Evolutionary conservation across 2,329 filamentous ascomycete species (phyloP), one percentile per base, ranked within the genome.

Genomic region (Cladosporium sp.): DNA sequence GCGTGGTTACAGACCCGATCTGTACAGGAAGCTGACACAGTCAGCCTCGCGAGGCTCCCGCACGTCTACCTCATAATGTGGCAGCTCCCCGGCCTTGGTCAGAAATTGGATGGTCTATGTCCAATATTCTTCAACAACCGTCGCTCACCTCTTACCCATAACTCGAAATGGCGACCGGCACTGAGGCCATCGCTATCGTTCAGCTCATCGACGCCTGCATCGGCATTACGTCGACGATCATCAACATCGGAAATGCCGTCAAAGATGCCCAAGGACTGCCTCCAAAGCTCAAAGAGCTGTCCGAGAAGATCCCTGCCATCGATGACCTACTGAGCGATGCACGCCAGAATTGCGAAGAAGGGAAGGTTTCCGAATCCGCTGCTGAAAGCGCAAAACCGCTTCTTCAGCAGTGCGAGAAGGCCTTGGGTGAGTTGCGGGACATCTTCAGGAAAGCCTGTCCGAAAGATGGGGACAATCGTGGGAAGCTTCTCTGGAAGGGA

Each of bases 171-270:
- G 22, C 22, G 22, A 27, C 22, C 22, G 22, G 22, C 4, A 9
- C 22, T 27, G 22, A 27, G 9, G 22, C 22, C 22, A 27, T 27
- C 22, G 22, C 22, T 9, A 27, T 27, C 9, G 22, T 27, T 9
- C 22, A 27, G 22, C 22, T 27, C 12, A 51, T 56, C 32, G 47
- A 55, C 24, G 56, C 56, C 32, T 54, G 56, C 49, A 55, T 57
- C 43, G 56, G 50, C 41, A 58, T 58, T 27, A 41, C 55, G 17
- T 43, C 54, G 15, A 55, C 54, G 8, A 58, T 58, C 30, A 55
- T 57, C 50, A 32, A 52, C 15, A 58, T 57, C 18, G 53, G 53
- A 11, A 47, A 29, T 34, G 56, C 56, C 11, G 50, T 54, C 37
- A 50, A 50, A 29, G 54, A 58, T 44, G 52, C 56, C 27, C 49